Evolutionary conservation across 257 asterid genomes (phyloP).

Genomic region (Solanum appendiculatum): DNA sequence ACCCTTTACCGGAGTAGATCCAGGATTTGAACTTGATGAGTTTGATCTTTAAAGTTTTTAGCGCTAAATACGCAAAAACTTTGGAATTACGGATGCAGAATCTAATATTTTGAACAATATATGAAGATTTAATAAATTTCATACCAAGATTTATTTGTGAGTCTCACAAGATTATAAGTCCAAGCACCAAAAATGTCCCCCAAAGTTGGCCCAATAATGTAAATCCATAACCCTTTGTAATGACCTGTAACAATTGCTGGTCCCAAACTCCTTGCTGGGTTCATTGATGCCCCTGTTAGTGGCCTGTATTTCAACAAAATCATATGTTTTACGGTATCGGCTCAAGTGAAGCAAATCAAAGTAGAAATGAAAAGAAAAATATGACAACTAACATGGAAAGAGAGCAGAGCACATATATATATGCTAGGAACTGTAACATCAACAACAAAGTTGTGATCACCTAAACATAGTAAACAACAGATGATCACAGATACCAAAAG

Average conservation of each 20-base stretch:
- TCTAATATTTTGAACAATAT: background rate
- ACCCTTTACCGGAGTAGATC: too few species aligned
- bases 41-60: background rate
- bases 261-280: constrained; percentile 38
- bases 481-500: background rate
- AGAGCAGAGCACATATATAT: too few species aligned
- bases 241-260: constrained; percentile 22
- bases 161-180: constrained; percentile 12
- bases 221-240: constrained; percentile 23
- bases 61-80: too few species aligned
- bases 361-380: too few species aligned
- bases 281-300: constrained; percentile 32
- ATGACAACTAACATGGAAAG: too few species aligned
- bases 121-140: background rate
- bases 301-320: constrained; percentile 9
- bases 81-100: background rate
- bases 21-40: background rate
- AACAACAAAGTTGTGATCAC: too few species aligned
- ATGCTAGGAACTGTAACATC: too few species aligned
- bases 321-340: background rate
- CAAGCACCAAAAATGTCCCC: constrained; percentile 27
- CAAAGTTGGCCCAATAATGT: constrained; percentile 17
- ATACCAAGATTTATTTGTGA: background rate
- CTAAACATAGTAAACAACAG: background rate
- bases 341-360: background rate